Conservation (phyloP, 305 asterid species). For the Fraxinus nigra region DNA sequence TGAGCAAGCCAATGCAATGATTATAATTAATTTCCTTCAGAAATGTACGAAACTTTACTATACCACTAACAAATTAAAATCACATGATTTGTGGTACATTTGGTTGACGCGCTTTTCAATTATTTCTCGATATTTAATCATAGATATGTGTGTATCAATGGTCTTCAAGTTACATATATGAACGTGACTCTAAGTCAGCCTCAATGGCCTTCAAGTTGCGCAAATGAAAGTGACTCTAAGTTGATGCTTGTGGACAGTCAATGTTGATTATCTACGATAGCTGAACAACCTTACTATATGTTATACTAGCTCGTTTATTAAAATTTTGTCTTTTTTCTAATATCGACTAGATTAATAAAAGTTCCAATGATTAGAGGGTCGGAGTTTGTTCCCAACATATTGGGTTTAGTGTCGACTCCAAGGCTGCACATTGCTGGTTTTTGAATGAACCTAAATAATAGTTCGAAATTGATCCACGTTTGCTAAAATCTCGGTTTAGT, state of each 20-base stretch:
- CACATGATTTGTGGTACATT: background rate
- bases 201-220: background rate
- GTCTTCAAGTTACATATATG: background rate
- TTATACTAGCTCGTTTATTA: background rate
- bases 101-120: background rate
- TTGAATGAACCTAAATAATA: background rate
- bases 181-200: background rate
- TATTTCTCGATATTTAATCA: no score
- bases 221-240: background rate
- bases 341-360: background rate
- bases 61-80: background rate
- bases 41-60: background rate
- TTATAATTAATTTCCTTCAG: background rate
- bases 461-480: background rate
- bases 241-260: background rate
- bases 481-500: background rate
- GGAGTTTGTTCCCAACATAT: background rate
- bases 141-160: background rate
- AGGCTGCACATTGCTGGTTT: background rate
- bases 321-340: background rate
- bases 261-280: background rate
- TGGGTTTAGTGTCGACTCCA: background rate
- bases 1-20: background rate
- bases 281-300: background rate
- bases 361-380: background rate